phyloP scores from a whole-genome alignment of 2,329 filamentous ascomycete genomes.

The Penicillium capsulatum region DNA sequence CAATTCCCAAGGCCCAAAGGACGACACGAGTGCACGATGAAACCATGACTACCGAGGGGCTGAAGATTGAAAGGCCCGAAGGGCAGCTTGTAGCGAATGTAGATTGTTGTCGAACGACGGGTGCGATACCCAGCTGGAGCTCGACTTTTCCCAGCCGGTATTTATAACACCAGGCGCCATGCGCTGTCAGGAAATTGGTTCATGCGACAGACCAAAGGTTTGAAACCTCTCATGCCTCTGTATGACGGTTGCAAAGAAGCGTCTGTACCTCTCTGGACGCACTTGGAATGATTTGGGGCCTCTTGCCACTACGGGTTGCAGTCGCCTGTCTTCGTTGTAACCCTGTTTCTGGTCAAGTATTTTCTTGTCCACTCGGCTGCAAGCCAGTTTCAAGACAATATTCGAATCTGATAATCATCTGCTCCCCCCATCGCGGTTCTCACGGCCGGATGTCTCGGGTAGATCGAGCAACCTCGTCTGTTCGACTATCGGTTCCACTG shows the following conservation, averaged over 20 bases:
- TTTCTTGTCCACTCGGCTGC: neutral
- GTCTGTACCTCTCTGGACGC: neutral
- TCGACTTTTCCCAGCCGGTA: no score
- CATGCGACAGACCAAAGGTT: neutral
- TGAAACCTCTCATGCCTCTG: neutral
- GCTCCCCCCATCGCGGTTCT: neutral
- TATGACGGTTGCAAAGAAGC: neutral
- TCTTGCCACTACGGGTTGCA: conserved; percentile 8
- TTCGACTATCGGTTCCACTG: conserved; percentile 5
- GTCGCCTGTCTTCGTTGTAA: conserved; percentile 5
- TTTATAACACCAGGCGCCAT: no score
- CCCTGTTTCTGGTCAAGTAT: conserved; percentile 2
- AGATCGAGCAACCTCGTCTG: conserved; percentile 1
- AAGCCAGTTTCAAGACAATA: neutral
- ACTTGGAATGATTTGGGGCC: neutral
- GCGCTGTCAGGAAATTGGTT: neutral
- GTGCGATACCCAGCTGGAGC: no score
- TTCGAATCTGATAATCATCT: neutral
- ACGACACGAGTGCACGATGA: conserved; percentile 1
- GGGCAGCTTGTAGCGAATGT: neutral
- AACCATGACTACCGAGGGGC: conserved; percentile 2
- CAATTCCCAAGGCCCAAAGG: conserved; percentile 9
- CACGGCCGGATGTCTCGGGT: conserved; percentile 11
- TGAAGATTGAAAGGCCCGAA: neutral
- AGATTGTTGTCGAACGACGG: no score